Evolutionary conservation across 805 yeast species (phyloP).

Genomic region (Lipomyces anomalus): DNA sequence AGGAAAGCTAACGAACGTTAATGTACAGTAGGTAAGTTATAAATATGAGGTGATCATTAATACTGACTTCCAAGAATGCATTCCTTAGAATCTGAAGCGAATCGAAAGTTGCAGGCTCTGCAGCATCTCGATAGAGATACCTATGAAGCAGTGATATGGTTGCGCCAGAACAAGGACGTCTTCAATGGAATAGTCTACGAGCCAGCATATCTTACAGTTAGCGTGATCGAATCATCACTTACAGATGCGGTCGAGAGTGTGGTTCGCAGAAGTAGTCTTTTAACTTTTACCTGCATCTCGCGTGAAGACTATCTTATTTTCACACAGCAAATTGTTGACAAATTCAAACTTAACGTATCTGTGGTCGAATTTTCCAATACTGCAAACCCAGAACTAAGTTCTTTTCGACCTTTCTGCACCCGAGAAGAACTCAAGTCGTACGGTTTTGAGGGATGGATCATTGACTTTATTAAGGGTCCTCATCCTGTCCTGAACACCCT

Average conservation of each 20-base stretch:
- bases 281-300: conserved; percentile 59
- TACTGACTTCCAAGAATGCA: no score
- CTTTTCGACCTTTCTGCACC: conserved; percentile 22
- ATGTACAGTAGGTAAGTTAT: neutral
- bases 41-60: neutral
- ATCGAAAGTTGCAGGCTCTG: conserved; percentile 20
- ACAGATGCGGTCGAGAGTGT: conserved; percentile 55
- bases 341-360: conserved; percentile 43
- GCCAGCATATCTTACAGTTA: conserved; percentile 67
- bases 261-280: conserved; percentile 47
- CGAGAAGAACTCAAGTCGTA: conserved; percentile 36
- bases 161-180: conserved; percentile 38
- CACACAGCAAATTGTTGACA: conserved; percentile 41
- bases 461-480: conserved; percentile 73
- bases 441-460: conserved; percentile 78
- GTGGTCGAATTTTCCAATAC: conserved; percentile 39
- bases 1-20: conserved; percentile 2
- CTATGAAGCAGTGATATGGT: conserved; percentile 38
- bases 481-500: conserved; percentile 64
- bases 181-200: conserved; percentile 50
- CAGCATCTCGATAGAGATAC: conserved; percentile 31
- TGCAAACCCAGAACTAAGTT: conserved; percentile 27
- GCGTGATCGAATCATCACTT: conserved; percentile 44
- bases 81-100: neutral
- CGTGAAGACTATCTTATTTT: conserved; percentile 45